Evolutionary conservation across 2,329 filamentous ascomycete species (phyloP).

Genomic region (Pseudocercospora cruenta): DNA sequence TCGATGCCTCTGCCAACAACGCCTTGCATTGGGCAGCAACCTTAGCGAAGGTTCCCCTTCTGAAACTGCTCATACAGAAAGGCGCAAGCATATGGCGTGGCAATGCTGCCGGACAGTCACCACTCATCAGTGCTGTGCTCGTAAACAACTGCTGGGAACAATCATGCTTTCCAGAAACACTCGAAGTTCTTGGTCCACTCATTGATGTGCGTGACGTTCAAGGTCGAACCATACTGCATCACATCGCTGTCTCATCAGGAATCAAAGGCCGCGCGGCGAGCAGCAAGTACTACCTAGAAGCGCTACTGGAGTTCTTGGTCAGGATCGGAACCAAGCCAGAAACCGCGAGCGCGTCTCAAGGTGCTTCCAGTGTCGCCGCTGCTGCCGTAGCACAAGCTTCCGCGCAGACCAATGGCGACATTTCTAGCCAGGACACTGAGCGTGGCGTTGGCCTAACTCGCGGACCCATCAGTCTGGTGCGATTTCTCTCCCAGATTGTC

Average conservation of each 20-base stretch:
- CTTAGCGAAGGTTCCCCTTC: constrained; percentile 78
- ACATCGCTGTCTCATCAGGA: constrained; percentile 93
- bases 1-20: constrained; percentile 86
- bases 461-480: constrained; percentile 80
- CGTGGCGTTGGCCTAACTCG: constrained; percentile 17
- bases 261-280: constrained; percentile 91
- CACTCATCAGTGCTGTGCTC: constrained; percentile 86
- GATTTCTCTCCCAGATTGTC: constrained; percentile 96
- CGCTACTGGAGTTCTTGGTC: constrained; percentile 90
- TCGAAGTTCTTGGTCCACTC: constrained; percentile 85
- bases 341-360: constrained; percentile 39
- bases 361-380: constrained; percentile 58
- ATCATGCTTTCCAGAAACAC: constrained; percentile 82
- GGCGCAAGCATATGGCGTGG: constrained; percentile 87
- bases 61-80: constrained; percentile 78
- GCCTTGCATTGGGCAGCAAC: constrained; percentile 97
- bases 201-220: constrained; percentile 90
- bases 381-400: constrained; percentile 30
- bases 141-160: constrained; percentile 95
- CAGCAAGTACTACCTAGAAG: constrained; percentile 94
- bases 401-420: constrained; percentile 34
- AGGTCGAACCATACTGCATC: constrained; percentile 89
- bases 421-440: constrained; percentile 33
- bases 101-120: constrained; percentile 87
- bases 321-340: constrained; percentile 60